These are phyloP conservation scores for Chloranthus sessilifolius DNA, from an alignment of 164 flowering plant genomes.

Conservation along the genomic window DNA sequence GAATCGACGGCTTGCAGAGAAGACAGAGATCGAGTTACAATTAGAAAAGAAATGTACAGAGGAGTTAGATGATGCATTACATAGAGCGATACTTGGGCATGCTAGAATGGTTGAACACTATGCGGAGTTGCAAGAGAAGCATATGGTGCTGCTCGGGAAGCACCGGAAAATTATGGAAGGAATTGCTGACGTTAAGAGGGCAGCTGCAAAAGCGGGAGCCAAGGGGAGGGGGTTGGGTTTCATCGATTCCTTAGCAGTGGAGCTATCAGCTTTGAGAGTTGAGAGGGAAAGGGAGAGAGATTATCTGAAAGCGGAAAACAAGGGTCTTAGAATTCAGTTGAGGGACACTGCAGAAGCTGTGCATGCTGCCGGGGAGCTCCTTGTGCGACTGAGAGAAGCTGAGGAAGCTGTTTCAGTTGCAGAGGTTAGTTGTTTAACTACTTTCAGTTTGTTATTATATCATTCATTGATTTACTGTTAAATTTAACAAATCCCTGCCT, in stretches of 20 bases:
- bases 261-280: slow-evolving; percentile 74
- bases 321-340: slow-evolving; percentile 65
- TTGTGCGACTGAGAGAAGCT: slow-evolving; percentile 86
- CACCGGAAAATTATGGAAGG: slow-evolving; percentile 74
- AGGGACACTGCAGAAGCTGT: slow-evolving; percentile 98
- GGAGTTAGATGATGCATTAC: slow-evolving; percentile 84
- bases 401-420: slow-evolving; percentile 64
- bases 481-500: background rate
- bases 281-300: slow-evolving; percentile 84
- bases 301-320: slow-evolving; percentile 74
- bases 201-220: slow-evolving; percentile 75
- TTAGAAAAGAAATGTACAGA: slow-evolving; percentile 66
- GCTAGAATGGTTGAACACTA: slow-evolving; percentile 88
- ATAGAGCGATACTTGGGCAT: slow-evolving; percentile 76
- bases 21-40: slow-evolving; percentile 59
- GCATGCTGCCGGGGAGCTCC: slow-evolving; percentile 96
- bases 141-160: slow-evolving; percentile 54
- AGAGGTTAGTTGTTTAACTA: slow-evolving; percentile 46
- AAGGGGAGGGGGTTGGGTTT: slow-evolving; percentile 68
- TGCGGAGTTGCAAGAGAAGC: slow-evolving; percentile 85
- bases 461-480: background rate
- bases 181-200: slow-evolving; percentile 78
- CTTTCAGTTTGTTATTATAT: background rate
- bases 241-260: slow-evolving; percentile 71
- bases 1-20: slow-evolving; percentile 64